These are phyloP conservation scores for Mycena chlorophos DNA, from an alignment of 768 basidiomycete genomes.

Conservation along the genomic window DNA sequence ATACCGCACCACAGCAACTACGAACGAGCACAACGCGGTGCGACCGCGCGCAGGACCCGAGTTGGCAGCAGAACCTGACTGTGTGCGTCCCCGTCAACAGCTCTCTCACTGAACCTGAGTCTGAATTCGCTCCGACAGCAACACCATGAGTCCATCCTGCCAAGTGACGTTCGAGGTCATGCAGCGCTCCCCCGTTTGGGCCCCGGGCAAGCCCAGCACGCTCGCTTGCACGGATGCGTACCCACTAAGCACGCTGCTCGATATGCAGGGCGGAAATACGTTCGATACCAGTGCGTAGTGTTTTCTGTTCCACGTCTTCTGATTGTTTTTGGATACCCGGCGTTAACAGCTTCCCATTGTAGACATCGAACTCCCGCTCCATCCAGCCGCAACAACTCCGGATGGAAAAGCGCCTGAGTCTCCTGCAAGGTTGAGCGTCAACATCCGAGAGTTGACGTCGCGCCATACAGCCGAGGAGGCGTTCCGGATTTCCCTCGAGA, in stretches of 20 bases:
- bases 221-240: background rate
- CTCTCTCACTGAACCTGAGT: no score
- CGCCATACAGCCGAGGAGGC: background rate
- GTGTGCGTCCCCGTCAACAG: background rate
- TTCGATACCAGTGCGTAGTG: conserved; percentile 1
- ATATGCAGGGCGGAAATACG: background rate
- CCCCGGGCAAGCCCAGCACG: background rate
- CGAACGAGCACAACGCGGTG: background rate
- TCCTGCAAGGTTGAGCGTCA: background rate
- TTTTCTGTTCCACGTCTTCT: background rate
- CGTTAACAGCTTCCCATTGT: background rate
- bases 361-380: conserved; percentile 1
- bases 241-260: background rate
- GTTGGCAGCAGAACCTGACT: conserved; percentile 1
- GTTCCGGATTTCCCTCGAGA: background rate
- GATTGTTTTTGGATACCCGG: background rate
- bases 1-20: background rate
- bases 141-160: background rate
- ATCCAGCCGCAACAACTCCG: background rate
- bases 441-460: background rate
- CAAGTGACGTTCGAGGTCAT: background rate
- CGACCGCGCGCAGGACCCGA: background rate
- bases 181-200: background rate
- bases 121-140: no score
- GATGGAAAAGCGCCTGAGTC: background rate